Evolutionary conservation across 768 basidiomycete genomes (phyloP).

Genomic region (Cystofilobasidium bisporidii): DNA sequence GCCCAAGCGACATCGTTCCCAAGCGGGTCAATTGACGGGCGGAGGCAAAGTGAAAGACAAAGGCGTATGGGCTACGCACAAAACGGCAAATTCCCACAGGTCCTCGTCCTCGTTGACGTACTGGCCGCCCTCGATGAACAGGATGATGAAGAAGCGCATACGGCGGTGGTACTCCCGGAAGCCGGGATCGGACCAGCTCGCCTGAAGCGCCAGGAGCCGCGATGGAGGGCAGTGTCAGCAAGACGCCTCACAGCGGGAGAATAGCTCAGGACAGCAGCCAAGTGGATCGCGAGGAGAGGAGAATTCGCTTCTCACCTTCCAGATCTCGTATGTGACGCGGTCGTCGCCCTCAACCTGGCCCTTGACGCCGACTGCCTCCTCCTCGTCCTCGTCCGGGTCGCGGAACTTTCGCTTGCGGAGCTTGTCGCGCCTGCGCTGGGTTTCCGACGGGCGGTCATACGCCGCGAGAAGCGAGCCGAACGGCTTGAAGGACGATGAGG

Average conservation of each 20-base stretch:
- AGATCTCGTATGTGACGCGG: constrained; percentile 45
- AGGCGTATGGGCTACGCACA: constrained; percentile 53
- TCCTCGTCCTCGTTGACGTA: constrained; percentile 90
- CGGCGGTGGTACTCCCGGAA: constrained; percentile 82
- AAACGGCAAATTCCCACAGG: constrained; percentile 79
- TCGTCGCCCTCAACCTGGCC: constrained; percentile 7
- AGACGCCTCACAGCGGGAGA: too few relatives aligned
- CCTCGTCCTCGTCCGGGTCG: constrained; percentile 13
- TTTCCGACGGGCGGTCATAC: constrained; percentile 55
- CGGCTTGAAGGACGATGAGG: constrained; percentile 69
- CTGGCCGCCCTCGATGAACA: constrained; percentile 92
- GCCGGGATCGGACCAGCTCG: constrained; percentile 72
- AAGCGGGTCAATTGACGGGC: neutral
- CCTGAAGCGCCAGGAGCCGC: constrained; percentile 42
- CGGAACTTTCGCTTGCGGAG: constrained; percentile 33
- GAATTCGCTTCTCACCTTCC: too few relatives aligned
- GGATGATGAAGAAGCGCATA: constrained; percentile 87
- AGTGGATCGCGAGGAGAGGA: too few relatives aligned
- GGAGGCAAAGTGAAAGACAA: neutral
- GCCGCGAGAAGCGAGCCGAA: constrained; percentile 63
- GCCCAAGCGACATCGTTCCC: neutral
- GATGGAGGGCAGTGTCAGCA: neutral
- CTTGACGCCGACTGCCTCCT: neutral
- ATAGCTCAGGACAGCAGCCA: too few relatives aligned
- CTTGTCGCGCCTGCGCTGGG: constrained; percentile 50